A percentile compares a stretch with the other conserved stretches of the same genome.
These are phyloP conservation scores for Drechslerella dactyloides DNA, from an alignment of 2,329 filamentous ascomycete species.

Conservation along the genomic window DNA sequence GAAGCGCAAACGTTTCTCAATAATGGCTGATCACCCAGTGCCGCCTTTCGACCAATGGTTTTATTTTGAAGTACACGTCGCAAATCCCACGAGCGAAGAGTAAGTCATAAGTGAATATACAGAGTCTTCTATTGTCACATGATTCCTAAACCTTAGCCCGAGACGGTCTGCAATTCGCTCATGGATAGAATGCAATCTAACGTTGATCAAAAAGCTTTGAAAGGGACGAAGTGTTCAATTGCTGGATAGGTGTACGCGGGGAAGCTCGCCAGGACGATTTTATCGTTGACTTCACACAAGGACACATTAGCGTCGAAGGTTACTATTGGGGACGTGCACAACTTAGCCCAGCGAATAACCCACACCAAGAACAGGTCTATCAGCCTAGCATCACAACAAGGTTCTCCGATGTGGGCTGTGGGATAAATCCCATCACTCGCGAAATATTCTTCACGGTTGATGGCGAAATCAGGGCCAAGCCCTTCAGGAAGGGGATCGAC, in stretches of 20 bases:
- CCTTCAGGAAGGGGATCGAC: neutral
- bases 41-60: slow-evolving; percentile 2
- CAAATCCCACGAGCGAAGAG: neutral
- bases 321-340: too few relatives aligned
- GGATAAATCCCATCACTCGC: neutral
- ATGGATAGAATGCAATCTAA: too few relatives aligned
- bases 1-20: neutral
- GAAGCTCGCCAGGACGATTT: too few relatives aligned
- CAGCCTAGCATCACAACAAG: too few relatives aligned
- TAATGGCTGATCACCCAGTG: slow-evolving; percentile 16
- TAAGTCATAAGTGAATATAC: neutral
- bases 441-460: slow-evolving; percentile 14
- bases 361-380: too few relatives aligned
- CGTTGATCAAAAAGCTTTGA: too few relatives aligned
- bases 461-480: neutral
- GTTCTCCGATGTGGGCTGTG: neutral
- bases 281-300: too few relatives aligned
- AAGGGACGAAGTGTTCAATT: too few relatives aligned
- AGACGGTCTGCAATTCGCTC: neutral
- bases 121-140: neutral
- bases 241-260: too few relatives aligned
- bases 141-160: neutral
- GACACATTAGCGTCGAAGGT: too few relatives aligned
- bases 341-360: too few relatives aligned
- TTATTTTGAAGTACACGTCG: slow-evolving; percentile 14